Base-by-base conservation (phyloP, 495 filamentous ascomycete genomes). In the Patellaria atrata region DNA sequence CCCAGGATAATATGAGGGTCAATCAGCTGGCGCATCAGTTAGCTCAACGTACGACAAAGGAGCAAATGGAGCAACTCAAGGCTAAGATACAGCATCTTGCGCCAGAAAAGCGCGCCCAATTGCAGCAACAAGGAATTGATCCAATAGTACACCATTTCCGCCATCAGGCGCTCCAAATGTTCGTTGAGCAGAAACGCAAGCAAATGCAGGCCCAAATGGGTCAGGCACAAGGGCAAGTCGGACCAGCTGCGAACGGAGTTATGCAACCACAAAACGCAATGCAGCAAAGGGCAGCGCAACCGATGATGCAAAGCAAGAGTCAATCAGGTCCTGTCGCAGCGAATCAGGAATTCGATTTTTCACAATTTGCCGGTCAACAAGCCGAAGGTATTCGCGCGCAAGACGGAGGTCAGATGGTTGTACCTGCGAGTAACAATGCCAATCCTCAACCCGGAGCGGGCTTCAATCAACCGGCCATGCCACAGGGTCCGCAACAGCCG, bases 361-460 rank as follows among this genome's bases (percentile, higher is more conserved):
- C 66, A 35, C 68, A 68, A 27, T 60, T 77, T 8, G 55, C 71
- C 33, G 70, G 65, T 16, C 72, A 76, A 46, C 75, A 77, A 52
- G 68, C 66, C 18, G 70, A 73, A 44, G 74, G 68, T 10, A 46
- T 71, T 33, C 70, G 71, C 16, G 66, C 64, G n/a, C 70, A 74
- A 51, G 70, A 77, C 52, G 67, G 68, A 30, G 75, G 75, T 16
- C 71, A 76, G 40, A 53, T 70, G 27, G 75, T 79, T 15, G 75
- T 79, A 8, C 75, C 75, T 7, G 75, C 73, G 12, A 79, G 72
- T 44, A 62, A 62, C 61, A 53, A 68, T 55, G 16, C 61, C 15
- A 54, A 63, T 33, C 60, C 63, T 38, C 60, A 62, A 27, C 61
- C 61, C 32, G 47, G 47, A 17, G 49, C 55, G 2, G 62, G 60